Percentiles rank a stretch among this genome's conserved stretches.
These are phyloP conservation scores for Fusarium udum DNA, from an alignment of 2,329 filamentous ascomycete species.

Conservation along the genomic window DNA sequence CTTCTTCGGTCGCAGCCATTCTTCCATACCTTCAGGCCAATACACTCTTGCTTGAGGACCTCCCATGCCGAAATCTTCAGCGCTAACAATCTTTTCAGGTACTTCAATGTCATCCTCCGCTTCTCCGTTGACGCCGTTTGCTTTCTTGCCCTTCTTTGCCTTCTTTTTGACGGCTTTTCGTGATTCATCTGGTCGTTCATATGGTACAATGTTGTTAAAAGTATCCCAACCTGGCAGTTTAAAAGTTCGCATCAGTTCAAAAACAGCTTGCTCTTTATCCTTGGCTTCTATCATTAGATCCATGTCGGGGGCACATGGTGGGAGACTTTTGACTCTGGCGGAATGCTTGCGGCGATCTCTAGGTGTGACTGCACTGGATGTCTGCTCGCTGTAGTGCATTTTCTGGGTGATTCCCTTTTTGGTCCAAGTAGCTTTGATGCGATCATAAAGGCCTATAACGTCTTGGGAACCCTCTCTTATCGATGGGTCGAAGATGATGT, in stretches of 20 bases:
- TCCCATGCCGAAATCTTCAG: constrained; percentile 85
- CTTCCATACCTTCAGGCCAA: constrained; percentile 90
- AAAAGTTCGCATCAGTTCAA: constrained; percentile 90
- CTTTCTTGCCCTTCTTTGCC: constrained; percentile 50
- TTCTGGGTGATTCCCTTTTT: constrained; percentile 88
- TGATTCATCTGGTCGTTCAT: constrained; percentile 78
- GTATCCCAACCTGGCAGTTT: constrained; percentile 81
- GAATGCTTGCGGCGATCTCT: constrained; percentile 87
- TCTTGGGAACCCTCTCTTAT: constrained; percentile 86
- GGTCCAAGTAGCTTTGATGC: constrained; percentile 85
- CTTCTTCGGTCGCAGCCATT: constrained; percentile 87
- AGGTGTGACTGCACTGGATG: constrained; percentile 71
- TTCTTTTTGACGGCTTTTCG: constrained; percentile 58
- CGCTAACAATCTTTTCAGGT: constrained; percentile 60
- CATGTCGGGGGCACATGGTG: constrained; percentile 84
- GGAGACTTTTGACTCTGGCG: constrained; percentile 79
- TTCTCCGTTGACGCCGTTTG: constrained; percentile 40
- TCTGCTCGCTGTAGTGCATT: constrained; percentile 93
- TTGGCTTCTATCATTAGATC: constrained; percentile 99
- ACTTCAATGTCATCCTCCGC: constrained; percentile 54
- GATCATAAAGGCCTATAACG: constrained; percentile 76
- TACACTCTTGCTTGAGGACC: constrained; percentile 84
- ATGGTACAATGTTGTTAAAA: constrained; percentile 80
- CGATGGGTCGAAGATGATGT: constrained; percentile 83
- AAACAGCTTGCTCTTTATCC: constrained; percentile 96